Evolutionary conservation across 371 early-diverging fungal species (phyloP).

Genomic region (Mortierella sp.): DNA sequence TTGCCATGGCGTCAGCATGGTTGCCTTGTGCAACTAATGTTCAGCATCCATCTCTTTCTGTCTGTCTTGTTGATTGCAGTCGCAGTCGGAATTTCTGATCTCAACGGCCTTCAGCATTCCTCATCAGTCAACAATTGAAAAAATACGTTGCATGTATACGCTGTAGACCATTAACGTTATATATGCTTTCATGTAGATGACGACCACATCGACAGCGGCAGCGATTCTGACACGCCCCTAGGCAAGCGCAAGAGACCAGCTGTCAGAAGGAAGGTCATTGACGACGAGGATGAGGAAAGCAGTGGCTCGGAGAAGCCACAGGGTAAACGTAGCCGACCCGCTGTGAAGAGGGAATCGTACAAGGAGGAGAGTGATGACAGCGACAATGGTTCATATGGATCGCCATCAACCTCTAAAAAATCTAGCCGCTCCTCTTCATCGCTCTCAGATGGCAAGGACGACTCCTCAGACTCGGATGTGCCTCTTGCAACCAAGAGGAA

Average conservation of each 20-base stretch:
- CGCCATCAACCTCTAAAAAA: constrained; percentile 11
- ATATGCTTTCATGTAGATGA: constrained; percentile 12
- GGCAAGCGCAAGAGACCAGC: constrained; percentile 43
- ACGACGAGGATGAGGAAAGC: constrained; percentile 16
- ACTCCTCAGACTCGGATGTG: constrained; percentile 31
- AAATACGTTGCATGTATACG: neutral
- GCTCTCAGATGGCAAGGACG: constrained; percentile 15
- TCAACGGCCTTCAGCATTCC: too few species aligned
- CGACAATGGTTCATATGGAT: constrained; percentile 15
- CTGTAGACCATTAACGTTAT: neutral
- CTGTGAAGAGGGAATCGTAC: constrained; percentile 21
- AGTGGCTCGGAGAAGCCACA: constrained; percentile 21
- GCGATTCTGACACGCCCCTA: constrained; percentile 46
- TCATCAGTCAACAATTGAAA: neutral
- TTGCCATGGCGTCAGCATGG: too few species aligned
- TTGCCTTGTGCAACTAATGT: too few species aligned
- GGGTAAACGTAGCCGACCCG: constrained; percentile 27
- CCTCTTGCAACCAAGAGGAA: constrained; percentile 44
- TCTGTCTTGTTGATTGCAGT: too few species aligned
- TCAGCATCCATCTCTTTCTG: too few species aligned
- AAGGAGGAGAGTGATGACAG: constrained; percentile 22
- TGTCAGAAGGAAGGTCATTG: constrained; percentile 22
- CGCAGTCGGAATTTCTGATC: too few species aligned
- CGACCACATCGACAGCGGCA: constrained; percentile 25
- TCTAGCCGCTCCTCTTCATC: constrained; percentile 13